phyloP scores from a whole-genome alignment of 495 filamentous ascomycete genomes.

The Penicillium lividum region DNA sequence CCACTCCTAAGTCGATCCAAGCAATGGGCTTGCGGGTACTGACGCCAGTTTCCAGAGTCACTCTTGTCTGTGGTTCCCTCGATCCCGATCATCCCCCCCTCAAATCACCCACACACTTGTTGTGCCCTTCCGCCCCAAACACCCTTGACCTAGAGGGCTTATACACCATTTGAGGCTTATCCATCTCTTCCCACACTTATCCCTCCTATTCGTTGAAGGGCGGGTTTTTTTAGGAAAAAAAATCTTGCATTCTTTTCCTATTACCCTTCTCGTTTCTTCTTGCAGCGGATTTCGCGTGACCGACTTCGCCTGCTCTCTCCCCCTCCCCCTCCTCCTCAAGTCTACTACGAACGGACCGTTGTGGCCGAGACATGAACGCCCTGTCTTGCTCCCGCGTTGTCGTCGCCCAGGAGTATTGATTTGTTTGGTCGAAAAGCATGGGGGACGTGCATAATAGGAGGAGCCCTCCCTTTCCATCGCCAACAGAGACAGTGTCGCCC shows the following conservation, averaged over 20 bases:
- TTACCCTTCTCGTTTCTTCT: background rate
- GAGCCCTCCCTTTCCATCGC: constrained; percentile 47
- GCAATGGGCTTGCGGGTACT: constrained; percentile 31
- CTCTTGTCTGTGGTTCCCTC: constrained; percentile 13
- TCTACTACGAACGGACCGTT: constrained; percentile 23
- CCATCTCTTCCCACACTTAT: constrained; percentile 4
- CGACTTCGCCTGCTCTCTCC: constrained; percentile 5
- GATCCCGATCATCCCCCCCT: constrained; percentile 15
- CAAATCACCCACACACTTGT: constrained; percentile 6
- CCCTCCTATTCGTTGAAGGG: too few species aligned
- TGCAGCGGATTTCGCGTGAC: background rate
- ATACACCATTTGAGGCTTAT: constrained; percentile 26
- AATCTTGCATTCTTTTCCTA: constrained; percentile 11
- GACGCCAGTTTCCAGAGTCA: constrained; percentile 25
- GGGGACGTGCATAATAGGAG: constrained; percentile 42
- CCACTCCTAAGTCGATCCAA: constrained; percentile 35
- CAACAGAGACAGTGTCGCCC: constrained; percentile 41
- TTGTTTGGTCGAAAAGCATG: constrained; percentile 36
- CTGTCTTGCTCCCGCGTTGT: constrained; percentile 32
- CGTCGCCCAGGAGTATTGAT: constrained; percentile 37
- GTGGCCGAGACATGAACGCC: constrained; percentile 41
- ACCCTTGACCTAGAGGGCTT: constrained; percentile 9
- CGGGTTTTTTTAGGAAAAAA: background rate
- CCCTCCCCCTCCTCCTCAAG: background rate
- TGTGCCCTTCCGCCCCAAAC: background rate